A percentile compares a stretch with the other conserved stretches of the same genome.
phyloP scores from a whole-genome alignment of 495 filamentous ascomycete genomes.

The Penicillium bovifimosum region DNA sequence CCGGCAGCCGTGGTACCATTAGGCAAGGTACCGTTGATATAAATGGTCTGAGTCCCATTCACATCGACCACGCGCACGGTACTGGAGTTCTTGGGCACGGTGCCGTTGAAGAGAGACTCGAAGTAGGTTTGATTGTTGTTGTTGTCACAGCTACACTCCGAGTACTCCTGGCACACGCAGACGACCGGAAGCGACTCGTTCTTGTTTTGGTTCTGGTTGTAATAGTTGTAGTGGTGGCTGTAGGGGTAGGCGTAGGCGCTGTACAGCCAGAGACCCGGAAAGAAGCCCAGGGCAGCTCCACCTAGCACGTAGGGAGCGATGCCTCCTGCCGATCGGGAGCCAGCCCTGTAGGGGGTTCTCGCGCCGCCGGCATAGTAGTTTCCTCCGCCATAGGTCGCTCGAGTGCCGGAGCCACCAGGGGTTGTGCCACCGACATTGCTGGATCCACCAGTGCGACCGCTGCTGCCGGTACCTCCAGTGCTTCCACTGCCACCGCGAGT shows the following conservation, averaged over 20 bases:
- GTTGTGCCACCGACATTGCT: slow-evolving; percentile 59
- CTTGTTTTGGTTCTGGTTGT: slow-evolving; percentile 31
- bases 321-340: slow-evolving; percentile 49
- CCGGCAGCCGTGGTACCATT: slow-evolving; percentile 71
- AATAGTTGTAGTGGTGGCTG: slow-evolving; percentile 54
- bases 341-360: slow-evolving; percentile 59
- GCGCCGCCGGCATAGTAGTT: slow-evolving; percentile 77
- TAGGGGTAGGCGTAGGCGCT: slow-evolving; percentile 60
- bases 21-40: slow-evolving; percentile 80
- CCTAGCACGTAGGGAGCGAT: slow-evolving; percentile 55
- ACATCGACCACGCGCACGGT: slow-evolving; percentile 56
- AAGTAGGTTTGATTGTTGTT: slow-evolving; percentile 56
- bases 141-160: slow-evolving; percentile 77
- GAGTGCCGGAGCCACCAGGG: slow-evolving; percentile 55
- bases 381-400: slow-evolving; percentile 54
- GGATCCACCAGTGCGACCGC: slow-evolving; percentile 17
- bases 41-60: slow-evolving; percentile 69
- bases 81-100: slow-evolving; percentile 61
- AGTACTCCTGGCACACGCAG: slow-evolving; percentile 68
- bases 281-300: slow-evolving; percentile 51
- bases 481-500: slow-evolving; percentile 15
- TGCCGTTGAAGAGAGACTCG: slow-evolving; percentile 57
- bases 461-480: slow-evolving; percentile 4
- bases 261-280: slow-evolving; percentile 56
- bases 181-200: slow-evolving; percentile 68